phyloP scores from a whole-genome alignment of 257 asterid genomes.

The Solanum stenotomum region DNA sequence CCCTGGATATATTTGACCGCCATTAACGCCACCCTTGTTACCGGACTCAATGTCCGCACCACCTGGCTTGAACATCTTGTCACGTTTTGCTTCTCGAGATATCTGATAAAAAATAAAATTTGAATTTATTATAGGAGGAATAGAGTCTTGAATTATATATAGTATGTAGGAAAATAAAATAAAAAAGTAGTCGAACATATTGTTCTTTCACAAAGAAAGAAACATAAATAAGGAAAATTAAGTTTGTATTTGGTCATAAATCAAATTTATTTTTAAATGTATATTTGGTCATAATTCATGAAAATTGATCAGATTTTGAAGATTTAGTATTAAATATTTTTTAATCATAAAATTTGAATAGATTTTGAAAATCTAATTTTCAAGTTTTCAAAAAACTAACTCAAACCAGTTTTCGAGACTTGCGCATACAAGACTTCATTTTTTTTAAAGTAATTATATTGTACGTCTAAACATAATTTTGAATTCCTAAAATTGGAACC shows the following conservation, averaged over 20 bases:
- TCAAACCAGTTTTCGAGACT: not conserved
- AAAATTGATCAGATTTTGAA: not conserved
- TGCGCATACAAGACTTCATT: not conserved
- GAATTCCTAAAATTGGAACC: not conserved
- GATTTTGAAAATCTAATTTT: not conserved
- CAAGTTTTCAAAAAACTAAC: no score
- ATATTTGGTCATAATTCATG: not conserved
- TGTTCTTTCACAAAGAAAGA: not conserved
- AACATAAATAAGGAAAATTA: not conserved
- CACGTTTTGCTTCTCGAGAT: not conserved
- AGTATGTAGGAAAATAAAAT: not conserved
- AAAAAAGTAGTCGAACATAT: no score
- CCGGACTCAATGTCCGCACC: conserved; percentile 38
- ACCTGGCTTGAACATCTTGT: not conserved
- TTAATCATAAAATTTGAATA: not conserved
- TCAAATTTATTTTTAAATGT: not conserved
- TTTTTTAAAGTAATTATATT: not conserved
- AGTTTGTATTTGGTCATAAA: not conserved
- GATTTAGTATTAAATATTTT: not conserved
- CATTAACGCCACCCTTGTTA: conserved; percentile 6
- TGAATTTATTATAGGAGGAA: not conserved
- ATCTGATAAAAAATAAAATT: not conserved
- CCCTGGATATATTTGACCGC: conserved; percentile 33
- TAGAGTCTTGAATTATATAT: not conserved
- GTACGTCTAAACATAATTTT: not conserved